Conservation (phyloP, 192 early-diverging fungal genomes). For the Podila clonocystis region DNA sequence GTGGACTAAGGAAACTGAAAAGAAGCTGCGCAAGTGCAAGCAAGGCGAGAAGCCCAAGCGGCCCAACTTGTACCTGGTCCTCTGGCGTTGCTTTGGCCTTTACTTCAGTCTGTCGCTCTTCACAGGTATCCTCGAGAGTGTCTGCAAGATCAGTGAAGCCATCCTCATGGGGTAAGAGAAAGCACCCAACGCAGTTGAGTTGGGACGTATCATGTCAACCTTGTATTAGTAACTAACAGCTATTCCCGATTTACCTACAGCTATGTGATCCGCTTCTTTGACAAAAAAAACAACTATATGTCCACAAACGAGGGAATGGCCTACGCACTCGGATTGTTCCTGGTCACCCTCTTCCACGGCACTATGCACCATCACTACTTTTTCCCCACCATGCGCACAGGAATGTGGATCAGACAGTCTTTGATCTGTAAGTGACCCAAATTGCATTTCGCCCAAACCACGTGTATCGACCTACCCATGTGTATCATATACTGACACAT, state of each 20-base stretch:
- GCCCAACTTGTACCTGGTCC: conserved; percentile 15
- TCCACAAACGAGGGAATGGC: conserved; percentile 33
- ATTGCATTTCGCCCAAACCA: background rate
- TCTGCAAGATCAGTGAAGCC: conserved; percentile 54
- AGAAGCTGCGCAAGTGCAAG: conserved; percentile 17
- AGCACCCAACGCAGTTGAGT: background rate
- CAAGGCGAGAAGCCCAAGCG: conserved; percentile 18
- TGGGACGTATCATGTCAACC: background rate
- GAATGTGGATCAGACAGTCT: conserved; percentile 43
- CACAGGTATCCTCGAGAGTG: conserved; percentile 36
- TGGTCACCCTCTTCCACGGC: conserved; percentile 50
- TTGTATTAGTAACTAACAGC: background rate
- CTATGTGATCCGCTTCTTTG: conserved; percentile 51
- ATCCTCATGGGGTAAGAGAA: conserved; percentile 54
- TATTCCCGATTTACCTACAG: conserved; percentile 1
- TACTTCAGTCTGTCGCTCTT: conserved; percentile 39
- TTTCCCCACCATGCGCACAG: conserved; percentile 54
- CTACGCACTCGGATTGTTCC: conserved; percentile 46
- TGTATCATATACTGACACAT: background rate
- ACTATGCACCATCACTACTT: conserved; percentile 54
- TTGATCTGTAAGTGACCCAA: conserved; percentile 16
- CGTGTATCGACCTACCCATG: background rate
- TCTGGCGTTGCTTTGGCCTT: conserved; percentile 32
- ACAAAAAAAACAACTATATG: background rate
- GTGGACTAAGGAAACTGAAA: conserved; percentile 41